These are phyloP conservation scores for Chaetothyriales sp. DNA, from an alignment of 2,329 filamentous ascomycete genomes.

Conservation along the genomic window DNA sequence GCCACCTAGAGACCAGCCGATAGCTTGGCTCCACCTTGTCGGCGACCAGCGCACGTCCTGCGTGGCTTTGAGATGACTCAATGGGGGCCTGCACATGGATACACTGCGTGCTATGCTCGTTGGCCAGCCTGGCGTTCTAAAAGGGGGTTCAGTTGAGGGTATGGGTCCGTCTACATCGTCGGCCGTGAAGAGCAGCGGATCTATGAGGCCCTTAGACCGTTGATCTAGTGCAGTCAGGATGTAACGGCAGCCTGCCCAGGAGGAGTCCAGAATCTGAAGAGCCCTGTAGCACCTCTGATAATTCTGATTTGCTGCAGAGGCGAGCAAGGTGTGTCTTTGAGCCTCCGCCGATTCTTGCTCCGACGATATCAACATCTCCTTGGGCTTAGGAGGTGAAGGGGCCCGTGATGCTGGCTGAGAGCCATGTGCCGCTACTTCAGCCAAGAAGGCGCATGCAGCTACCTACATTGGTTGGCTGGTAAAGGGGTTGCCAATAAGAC, in stretches of 20 bases:
- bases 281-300: constrained; percentile 80
- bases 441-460: constrained; percentile 74
- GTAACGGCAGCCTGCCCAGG: constrained; percentile 79
- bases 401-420: constrained; percentile 51
- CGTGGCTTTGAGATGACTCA: constrained; percentile 14
- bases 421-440: constrained; percentile 62
- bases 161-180: constrained; percentile 66
- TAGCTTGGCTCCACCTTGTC: constrained; percentile 41
- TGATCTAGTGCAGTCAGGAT: constrained; percentile 77
- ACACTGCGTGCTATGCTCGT: constrained; percentile 22
- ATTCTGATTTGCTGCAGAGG: constrained; percentile 70
- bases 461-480: constrained; percentile 87
- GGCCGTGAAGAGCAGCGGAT: constrained; percentile 50
- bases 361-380: not conserved
- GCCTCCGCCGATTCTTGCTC: constrained; percentile 18
- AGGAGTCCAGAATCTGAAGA: constrained; percentile 63
- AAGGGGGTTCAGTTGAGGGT: constrained; percentile 35
- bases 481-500: constrained; percentile 77
- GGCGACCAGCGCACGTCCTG: constrained; percentile 29
- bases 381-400: constrained; percentile 32
- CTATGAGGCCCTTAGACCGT: constrained; percentile 73
- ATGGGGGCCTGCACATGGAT: constrained; percentile 19
- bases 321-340: constrained; percentile 58
- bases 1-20: constrained; percentile 79
- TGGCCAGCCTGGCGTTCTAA: constrained; percentile 40